Base-by-base conservation (phyloP, 2,329 filamentous ascomycete species). In the Penicillium oxalicum region DNA sequence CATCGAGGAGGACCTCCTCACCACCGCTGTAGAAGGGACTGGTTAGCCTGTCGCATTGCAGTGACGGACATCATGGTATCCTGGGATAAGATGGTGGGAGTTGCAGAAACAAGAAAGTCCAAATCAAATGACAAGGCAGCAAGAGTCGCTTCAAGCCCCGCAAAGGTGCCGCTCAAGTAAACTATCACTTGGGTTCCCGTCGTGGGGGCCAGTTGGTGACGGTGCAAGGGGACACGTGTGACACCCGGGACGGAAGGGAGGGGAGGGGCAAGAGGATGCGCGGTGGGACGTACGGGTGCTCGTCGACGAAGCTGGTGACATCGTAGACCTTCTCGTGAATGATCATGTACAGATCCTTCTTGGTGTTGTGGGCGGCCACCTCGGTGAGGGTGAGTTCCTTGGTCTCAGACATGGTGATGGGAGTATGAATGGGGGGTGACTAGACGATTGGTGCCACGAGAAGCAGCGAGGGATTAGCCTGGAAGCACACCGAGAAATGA, bases 251-350 rank as follows among this genome's bases (percentile, higher is more conserved):
- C 9, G 12, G 9, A 32, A 13, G 25, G 40, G 18, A 34, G 26
- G 37, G 43, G 26, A 43, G 38, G 33, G 43, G 26, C 27, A n/a
- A 38, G 26, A 40, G 45, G 38, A 27, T 27, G 39, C 28, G 18
- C 18, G 18, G 18, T 18, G 18, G 29, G 41, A 81, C 81, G 59
- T 82, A 86, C 82, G 93, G 93, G 73, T 98, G 93, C 83, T 98
- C 93, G 70, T 97, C 91, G 61, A 97, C 78, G 74, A 98, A 98
- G 73, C 84, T 86, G 65, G 83, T 81, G 69, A 78, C 74, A 72
- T 97, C 82, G 82, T 97, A 98, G 76, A 98, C 84, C 79, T 95
- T 95, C 74, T 95, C 91, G 77, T 97, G 88, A 64, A 98, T 83
- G 56, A 96, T 86, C 65, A 96, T 70, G 77, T 80, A 95, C 57